A percentile compares a stretch with the other conserved stretches of the same genome.
Evolutionary conservation across 2,329 filamentous ascomycete species (phyloP).

Genomic region (Epicoccum sorghinum): DNA sequence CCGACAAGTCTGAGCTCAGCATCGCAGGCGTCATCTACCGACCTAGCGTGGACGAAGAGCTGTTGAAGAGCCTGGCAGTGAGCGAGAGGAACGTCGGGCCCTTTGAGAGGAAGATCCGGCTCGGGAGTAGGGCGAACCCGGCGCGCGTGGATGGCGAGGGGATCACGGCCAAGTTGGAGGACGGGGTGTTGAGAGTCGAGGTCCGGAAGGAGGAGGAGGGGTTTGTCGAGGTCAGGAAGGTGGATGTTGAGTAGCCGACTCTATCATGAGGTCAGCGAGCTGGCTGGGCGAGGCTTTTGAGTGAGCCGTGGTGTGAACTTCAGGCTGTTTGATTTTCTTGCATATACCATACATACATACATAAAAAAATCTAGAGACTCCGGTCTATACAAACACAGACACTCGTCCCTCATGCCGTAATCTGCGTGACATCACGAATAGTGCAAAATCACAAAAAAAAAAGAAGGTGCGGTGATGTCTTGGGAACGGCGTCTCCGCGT

Average conservation of each 20-base stretch:
- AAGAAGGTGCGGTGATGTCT: too few species aligned
- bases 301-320: too few species aligned
- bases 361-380: too few species aligned
- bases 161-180: constrained; percentile 78
- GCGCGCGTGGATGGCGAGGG: constrained; percentile 69
- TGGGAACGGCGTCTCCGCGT: too few species aligned
- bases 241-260: constrained; percentile 54
- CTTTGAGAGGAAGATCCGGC: constrained; percentile 72
- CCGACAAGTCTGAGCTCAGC: constrained; percentile 68
- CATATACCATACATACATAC: too few species aligned
- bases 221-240: constrained; percentile 62
- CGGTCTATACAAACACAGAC: too few species aligned
- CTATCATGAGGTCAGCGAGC: too few species aligned
- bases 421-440: too few species aligned
- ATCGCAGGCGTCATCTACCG: constrained; percentile 76
- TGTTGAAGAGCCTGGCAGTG: constrained; percentile 65
- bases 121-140: constrained; percentile 61
- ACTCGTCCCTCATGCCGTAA: too few species aligned
- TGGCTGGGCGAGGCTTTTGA: too few species aligned
- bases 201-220: constrained; percentile 72
- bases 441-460: too few species aligned
- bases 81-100: constrained; percentile 74
- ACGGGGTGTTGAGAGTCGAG: constrained; percentile 77
- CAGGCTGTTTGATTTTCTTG: too few species aligned
- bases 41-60: constrained; percentile 69